Evolutionary conservation across 371 early-diverging fungal species (phyloP), one percentile per base, ranked within the genome.

Genomic region (Sporodiniella umbellata): DNA sequence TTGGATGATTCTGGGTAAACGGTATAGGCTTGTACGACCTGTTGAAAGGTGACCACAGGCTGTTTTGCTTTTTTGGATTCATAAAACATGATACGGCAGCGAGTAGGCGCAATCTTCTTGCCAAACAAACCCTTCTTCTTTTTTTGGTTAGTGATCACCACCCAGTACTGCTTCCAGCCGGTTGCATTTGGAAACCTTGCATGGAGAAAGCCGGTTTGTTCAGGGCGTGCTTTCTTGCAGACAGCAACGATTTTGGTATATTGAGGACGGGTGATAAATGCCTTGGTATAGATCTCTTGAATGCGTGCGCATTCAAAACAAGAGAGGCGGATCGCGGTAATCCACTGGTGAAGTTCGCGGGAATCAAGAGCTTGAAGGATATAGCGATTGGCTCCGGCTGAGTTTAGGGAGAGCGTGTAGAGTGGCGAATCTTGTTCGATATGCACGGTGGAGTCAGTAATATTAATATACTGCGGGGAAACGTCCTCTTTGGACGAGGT

Each of bases 261-360:
- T 35, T 51, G 55, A 23, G 65, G 68, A 19, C 63, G 79, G 25
- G 66, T 61, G 33, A 90, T 52, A 14, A 89, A 63, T 0, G 74
- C 73, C 10, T 74, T 68, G 5, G 91, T 87, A 56, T 88, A 90
- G 47, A 83, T 79, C 64, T 90, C 90, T 45, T 90, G 86, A 12
- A 92, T 71, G 45, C 83, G 76, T 15, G 87, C 66, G 14, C 78
- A 74, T 62, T 92, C 92, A 51, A 81, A 91, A 51, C 87, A 86
- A 17, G 88, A 79, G 21, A 92, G 70, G 1, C 91, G 83, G 26
- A 64, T 60, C 3, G 64, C 57, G 8, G 30, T 10, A 21, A 52
- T 56, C 64, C 66, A 66, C 4, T 37, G 43, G 14, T 33, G 23
- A 12, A 54, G 43, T 4, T 50, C 53, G 1, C 62, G 52, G 26